Percentiles rank a stretch among this genome's conserved stretches.
phyloP scores from a whole-genome alignment of 148 eudicot species.

The Spergularia marina region DNA sequence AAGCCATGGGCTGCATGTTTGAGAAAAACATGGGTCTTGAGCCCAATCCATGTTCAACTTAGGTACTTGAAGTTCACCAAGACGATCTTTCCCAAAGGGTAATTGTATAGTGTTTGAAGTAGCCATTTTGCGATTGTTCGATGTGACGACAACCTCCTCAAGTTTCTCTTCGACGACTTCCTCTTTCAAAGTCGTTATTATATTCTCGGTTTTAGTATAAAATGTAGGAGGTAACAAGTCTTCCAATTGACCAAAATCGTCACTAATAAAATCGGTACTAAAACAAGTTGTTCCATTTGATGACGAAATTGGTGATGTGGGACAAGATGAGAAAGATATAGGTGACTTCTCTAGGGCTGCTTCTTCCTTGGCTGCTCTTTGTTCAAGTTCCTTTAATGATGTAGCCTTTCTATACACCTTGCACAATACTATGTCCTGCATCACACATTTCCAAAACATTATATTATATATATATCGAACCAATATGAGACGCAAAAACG shows the following conservation, averaged over 20 bases:
- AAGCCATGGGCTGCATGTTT: constrained; percentile 69
- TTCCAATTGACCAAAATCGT: constrained; percentile 23
- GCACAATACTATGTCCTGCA: constrained; percentile 88
- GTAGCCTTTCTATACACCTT: constrained; percentile 94
- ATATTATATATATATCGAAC: too few relatives aligned
- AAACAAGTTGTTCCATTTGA: constrained; percentile 35
- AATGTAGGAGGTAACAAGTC: constrained; percentile 19
- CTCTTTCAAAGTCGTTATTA: constrained; percentile 2
- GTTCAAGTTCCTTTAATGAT: constrained; percentile 74
- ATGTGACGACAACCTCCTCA: constrained; percentile 25
- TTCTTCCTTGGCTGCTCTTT: constrained; percentile 72
- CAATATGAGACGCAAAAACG: neutral
- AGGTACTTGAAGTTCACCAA: constrained; percentile 65
- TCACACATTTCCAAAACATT: neutral
- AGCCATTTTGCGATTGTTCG: constrained; percentile 10
- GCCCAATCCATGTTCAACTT: constrained; percentile 47
- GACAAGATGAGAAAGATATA: constrained; percentile 14
- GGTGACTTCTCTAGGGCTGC: constrained; percentile 19
- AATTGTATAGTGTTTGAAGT: constrained; percentile 27
- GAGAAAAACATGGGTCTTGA: constrained; percentile 50
- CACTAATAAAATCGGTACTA: neutral
- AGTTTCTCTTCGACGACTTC: constrained; percentile 22
- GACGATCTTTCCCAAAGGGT: constrained; percentile 36
- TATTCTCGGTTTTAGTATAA: constrained; percentile 19
- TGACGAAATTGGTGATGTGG: constrained; percentile 45